phyloP scores from a whole-genome alignment of 2,329 filamentous ascomycete genomes.

The Spiromastix sp. region DNA sequence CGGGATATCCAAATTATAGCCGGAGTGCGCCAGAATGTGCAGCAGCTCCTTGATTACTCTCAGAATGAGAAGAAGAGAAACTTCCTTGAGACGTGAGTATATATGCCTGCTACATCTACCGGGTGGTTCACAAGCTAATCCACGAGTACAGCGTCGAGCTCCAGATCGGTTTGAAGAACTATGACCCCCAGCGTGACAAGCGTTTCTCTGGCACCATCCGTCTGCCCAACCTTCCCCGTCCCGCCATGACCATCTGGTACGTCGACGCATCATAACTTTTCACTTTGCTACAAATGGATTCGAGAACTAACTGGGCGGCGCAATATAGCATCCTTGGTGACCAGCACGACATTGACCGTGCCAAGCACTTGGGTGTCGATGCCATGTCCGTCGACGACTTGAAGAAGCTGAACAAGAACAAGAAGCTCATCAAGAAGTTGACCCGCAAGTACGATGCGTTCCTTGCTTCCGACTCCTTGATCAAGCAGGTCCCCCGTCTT shows the following conservation, averaged over 20 bases:
- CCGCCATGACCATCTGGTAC: conserved; percentile 77
- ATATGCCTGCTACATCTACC: too few species aligned
- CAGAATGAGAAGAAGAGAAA: conserved; percentile 94
- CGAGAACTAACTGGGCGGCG: too few species aligned
- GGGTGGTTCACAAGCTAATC: too few species aligned
- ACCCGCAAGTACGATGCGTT: conserved; percentile 99
- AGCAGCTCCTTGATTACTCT: conserved; percentile 91
- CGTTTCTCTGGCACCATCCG: conserved; percentile 99
- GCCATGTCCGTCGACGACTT: conserved; percentile 97
- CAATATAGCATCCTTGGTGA: conserved; percentile 65
- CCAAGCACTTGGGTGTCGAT: conserved; percentile 97
- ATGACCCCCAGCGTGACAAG: conserved; percentile 99
- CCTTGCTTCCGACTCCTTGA: conserved; percentile 89
- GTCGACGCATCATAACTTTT: conserved; percentile 18
- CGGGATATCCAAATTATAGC: conserved; percentile 36
- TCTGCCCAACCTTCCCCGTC: conserved; percentile 83
- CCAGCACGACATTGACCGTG: conserved; percentile 99
- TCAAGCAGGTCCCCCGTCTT: conserved; percentile 99
- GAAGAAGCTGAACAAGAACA: conserved; percentile 99
- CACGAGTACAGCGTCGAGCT: too few species aligned
- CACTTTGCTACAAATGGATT: not conserved
- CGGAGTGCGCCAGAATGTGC: conserved; percentile 92
- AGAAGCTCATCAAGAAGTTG: conserved; percentile 99
- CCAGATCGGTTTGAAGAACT: conserved; percentile 95
- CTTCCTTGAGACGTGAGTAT: conserved; percentile 96